Evolutionary conservation across 371 early-diverging fungal species (phyloP).

Genomic region (Saksenaea vasiformis): DNA sequence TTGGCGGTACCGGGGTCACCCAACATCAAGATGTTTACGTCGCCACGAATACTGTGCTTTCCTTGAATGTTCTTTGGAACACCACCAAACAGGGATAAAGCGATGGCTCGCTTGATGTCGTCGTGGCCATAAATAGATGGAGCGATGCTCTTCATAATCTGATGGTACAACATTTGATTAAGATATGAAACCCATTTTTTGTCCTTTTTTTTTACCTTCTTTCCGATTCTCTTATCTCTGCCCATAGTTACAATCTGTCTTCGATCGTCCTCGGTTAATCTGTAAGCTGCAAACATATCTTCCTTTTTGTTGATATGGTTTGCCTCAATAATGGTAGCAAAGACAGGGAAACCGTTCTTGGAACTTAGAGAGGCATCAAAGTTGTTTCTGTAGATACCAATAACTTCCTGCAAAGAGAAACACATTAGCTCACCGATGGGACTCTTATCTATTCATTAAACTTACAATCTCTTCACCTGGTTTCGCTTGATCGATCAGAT

Average conservation of each 20-base stretch:
- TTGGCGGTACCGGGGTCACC: slow-evolving; percentile 99
- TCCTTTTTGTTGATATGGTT: slow-evolving; percentile 89
- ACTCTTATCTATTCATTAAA: not conserved
- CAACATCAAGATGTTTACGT: slow-evolving; percentile 98
- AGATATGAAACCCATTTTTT: not conserved
- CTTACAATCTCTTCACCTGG: slow-evolving; percentile 98
- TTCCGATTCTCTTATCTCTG: slow-evolving; percentile 81
- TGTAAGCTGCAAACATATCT: slow-evolving; percentile 83
- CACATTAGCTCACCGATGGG: not conserved
- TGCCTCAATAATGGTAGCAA: slow-evolving; percentile 96
- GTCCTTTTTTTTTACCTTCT: slow-evolving; percentile 55
- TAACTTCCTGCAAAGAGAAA: slow-evolving; percentile 70
- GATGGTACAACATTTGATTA: not conserved
- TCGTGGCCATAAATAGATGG: slow-evolving; percentile 99
- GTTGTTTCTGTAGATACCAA: slow-evolving; percentile 98
- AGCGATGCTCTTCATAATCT: slow-evolving; percentile 96
- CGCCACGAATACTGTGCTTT: slow-evolving; percentile 97
- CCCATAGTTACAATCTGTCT: slow-evolving; percentile 80
- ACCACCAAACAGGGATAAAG: slow-evolving; percentile 97
- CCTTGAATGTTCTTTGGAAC: slow-evolving; percentile 92
- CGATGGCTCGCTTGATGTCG: slow-evolving; percentile 96
- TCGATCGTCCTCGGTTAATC: slow-evolving; percentile 93
- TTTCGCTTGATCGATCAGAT: slow-evolving; percentile 96
- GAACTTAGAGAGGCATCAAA: slow-evolving; percentile 90
- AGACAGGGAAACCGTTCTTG: slow-evolving; percentile 98